phyloP scores from a whole-genome alignment of 2,329 filamentous ascomycete genomes.

The Colletotrichum limetticola region DNA sequence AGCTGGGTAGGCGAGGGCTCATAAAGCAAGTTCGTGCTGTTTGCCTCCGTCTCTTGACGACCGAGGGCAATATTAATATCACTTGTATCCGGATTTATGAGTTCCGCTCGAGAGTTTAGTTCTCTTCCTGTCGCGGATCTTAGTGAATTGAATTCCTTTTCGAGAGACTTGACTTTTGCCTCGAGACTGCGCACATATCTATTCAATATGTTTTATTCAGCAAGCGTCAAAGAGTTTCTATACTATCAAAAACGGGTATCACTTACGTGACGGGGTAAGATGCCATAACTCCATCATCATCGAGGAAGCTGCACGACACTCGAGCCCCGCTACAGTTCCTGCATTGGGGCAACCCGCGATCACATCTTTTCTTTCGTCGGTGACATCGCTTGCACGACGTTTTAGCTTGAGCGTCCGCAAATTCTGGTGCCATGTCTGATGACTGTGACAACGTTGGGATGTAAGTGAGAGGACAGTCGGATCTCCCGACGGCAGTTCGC shows the following conservation, averaged over 20 bases:
- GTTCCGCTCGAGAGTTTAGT: background rate
- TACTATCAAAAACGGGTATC: background rate
- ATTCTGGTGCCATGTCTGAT: background rate
- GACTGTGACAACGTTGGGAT: background rate
- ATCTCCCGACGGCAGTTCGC: background rate
- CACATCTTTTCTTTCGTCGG: slow-evolving; percentile 55
- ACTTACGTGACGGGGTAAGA: slow-evolving; percentile 54
- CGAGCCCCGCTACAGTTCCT: slow-evolving; percentile 49
- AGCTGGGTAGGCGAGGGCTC: slow-evolving; percentile 14
- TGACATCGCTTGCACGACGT: slow-evolving; percentile 52
- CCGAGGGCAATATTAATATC: background rate
- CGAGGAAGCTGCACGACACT: slow-evolving; percentile 52
- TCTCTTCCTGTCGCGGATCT: too few species aligned
- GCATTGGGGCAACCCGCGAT: slow-evolving; percentile 50
- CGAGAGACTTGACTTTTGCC: background rate
- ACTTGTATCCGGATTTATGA: background rate
- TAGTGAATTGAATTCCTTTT: background rate
- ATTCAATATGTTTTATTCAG: background rate
- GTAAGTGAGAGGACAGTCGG: background rate
- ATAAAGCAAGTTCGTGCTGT: slow-evolving; percentile 15
- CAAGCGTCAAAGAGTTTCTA: background rate
- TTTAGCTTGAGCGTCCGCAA: slow-evolving; percentile 24
- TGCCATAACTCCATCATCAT: slow-evolving; percentile 49
- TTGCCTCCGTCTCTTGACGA: background rate
- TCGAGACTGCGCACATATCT: background rate